These are phyloP conservation scores for Fragosphaeria purpurea DNA, from an alignment of 2,329 filamentous ascomycete species.

Conservation along the genomic window DNA sequence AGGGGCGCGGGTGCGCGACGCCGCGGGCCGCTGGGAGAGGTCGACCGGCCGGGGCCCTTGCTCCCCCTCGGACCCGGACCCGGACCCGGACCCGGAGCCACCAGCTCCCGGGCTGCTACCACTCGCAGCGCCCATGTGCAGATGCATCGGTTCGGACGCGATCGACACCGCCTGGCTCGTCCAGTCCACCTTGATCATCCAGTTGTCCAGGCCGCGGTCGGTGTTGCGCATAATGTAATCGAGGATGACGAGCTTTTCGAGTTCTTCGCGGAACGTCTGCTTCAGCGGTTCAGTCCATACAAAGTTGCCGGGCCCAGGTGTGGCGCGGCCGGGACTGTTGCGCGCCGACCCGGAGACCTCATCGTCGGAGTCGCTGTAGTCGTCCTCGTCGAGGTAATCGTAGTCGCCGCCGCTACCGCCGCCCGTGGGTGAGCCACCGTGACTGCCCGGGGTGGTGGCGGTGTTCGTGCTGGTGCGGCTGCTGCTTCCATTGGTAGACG, in stretches of 20 bases:
- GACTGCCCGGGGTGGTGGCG: no score
- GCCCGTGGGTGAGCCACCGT: neutral
- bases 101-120: no score
- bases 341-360: slow-evolving; percentile 2
- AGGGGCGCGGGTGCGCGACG: slow-evolving; percentile 33
- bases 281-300: slow-evolving; percentile 84
- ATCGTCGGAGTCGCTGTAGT: slow-evolving; percentile 15
- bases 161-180: slow-evolving; percentile 74
- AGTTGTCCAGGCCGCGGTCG: slow-evolving; percentile 91
- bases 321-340: slow-evolving; percentile 21
- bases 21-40: slow-evolving; percentile 30
- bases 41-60: slow-evolving; percentile 54
- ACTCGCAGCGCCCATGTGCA: slow-evolving; percentile 46
- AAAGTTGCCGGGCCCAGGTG: slow-evolving; percentile 46
- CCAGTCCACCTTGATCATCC: slow-evolving; percentile 98
- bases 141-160: slow-evolving; percentile 63
- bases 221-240: slow-evolving; percentile 99
- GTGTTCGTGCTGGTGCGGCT: neutral
- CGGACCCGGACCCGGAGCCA: neutral
- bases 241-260: slow-evolving; percentile 93
- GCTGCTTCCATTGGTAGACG: neutral
- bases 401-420: neutral
- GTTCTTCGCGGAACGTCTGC: slow-evolving; percentile 84
- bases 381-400: slow-evolving; percentile 13
- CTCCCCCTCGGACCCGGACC: slow-evolving; percentile 27